Evolutionary conservation across 345 rosid genomes (phyloP), one percentile per base, ranked within the genome.

Genomic region (Murraya paniculata): DNA sequence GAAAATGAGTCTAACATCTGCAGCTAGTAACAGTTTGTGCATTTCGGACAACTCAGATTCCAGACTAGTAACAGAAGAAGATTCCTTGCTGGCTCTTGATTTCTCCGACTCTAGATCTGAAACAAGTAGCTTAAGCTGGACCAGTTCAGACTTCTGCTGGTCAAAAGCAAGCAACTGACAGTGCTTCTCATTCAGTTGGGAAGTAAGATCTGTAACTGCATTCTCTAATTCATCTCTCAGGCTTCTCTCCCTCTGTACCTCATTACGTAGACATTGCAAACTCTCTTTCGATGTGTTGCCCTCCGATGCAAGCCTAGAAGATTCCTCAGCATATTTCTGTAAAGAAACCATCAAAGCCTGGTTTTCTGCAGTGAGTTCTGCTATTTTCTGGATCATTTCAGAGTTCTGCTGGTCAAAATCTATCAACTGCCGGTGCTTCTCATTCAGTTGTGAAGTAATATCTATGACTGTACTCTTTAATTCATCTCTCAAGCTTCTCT

Each of bases 1-100:
- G 81, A 88, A 87, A 82, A 81, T 62, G 74, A 82, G 74, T 59
- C 78, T 77, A 68, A 91, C 79, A 85, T 94, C 93, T 24, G 91
- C 81, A 83, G 89, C 91, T 77, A 91, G 77, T 79, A 84, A 77
- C 76, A 30, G 69, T 82, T 85, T 90, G 35, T 85, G 80, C 90
- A 93, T 78, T 85, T 89, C 92, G 68, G 85, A 86, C 84, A 94
- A 75, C 85, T 85, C 91, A 81, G 81, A 81, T 82, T 96, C 90
- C 78, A 91, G 86, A 79, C 72, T 75, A 66, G 87, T 74, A 75
- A 84, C 73, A 53, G 88, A 81, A 77, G 82, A 82, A 83, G 88
- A 82, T 80, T 88, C 85, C 78, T 79, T 76, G n/a, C 67, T 79
- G 77, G 83, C 64, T 79, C 77, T 84, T 71, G 83, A 86, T 78